Percentiles rank a stretch among this genome's conserved stretches.
Conservation (phyloP, 495 filamentous ascomycete genomes). For the Talaromyces ruber region DNA sequence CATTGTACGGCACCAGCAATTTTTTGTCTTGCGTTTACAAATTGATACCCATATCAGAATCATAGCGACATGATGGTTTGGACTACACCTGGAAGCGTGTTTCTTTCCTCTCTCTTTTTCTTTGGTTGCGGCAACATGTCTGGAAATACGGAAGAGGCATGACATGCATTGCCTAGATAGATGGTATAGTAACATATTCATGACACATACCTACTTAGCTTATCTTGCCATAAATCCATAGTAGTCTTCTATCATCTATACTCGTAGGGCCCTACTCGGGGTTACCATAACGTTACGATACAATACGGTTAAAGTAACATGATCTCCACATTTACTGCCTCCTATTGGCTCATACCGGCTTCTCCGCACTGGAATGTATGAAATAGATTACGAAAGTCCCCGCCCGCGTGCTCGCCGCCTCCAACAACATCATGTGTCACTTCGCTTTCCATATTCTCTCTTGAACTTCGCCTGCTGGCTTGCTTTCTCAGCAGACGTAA, state of each 20-base stretch:
- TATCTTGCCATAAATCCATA: background rate
- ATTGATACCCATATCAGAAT: slow-evolving; percentile 7
- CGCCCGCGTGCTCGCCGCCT: background rate
- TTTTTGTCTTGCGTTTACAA: slow-evolving; percentile 4
- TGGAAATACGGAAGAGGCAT: background rate
- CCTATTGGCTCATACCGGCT: background rate
- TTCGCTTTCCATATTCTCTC: background rate
- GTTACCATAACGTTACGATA: background rate
- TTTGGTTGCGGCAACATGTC: background rate
- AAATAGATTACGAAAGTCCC: background rate
- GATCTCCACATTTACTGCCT: background rate
- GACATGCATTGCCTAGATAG: slow-evolving; percentile 3
- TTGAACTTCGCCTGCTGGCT: background rate
- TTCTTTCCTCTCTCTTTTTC: slow-evolving; percentile 4
- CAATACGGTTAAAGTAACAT: background rate
- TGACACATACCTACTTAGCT: background rate
- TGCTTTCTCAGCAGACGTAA: background rate
- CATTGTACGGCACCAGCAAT: slow-evolving; percentile 2
- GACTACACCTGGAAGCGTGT: background rate
- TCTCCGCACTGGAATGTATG: background rate
- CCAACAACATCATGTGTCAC: background rate
- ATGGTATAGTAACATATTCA: slow-evolving; percentile 4
- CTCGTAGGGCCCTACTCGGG: background rate
- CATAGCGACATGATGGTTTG: slow-evolving; percentile 9
- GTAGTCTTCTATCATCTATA: no score